Conservation (phyloP, 83 land plant species). For the Thuja plicata region DNA sequence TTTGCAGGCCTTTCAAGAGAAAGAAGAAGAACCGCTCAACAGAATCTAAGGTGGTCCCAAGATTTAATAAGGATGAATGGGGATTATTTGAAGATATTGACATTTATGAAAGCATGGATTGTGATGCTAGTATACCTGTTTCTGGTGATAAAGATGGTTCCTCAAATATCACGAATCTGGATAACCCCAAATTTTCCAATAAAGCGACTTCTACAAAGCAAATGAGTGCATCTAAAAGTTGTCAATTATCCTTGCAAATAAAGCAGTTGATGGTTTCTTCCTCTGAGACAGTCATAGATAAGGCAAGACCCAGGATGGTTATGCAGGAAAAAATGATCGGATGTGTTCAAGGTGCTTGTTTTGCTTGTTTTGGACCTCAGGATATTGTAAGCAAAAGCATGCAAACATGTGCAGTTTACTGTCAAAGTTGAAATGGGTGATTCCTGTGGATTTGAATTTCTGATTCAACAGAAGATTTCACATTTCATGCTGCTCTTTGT, state of each 20-base stretch:
- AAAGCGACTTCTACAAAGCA: background rate
- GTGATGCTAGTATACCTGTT: background rate
- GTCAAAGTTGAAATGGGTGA: background rate
- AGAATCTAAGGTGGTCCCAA: background rate
- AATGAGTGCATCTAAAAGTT: background rate
- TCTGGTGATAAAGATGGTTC: slow-evolving; percentile 6
- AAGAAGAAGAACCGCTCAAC: slow-evolving; percentile 7
- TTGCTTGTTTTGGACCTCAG: slow-evolving; percentile 17
- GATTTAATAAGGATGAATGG: slow-evolving; percentile 9
- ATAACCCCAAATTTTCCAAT: background rate
- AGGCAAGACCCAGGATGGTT: background rate
- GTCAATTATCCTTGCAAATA: background rate
- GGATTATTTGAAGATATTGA: slow-evolving; percentile 15
- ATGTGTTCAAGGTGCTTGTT: slow-evolving; percentile 10
- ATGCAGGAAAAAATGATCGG: slow-evolving; percentile 10
- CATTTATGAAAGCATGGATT: slow-evolving; percentile 11
- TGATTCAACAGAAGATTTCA: background rate
- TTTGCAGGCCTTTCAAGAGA: slow-evolving; percentile 17
- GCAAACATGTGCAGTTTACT: background rate
- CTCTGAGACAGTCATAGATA: background rate
- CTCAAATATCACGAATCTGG: background rate
- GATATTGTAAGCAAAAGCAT: slow-evolving; percentile 5
- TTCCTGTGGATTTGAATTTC: background rate
- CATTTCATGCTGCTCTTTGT: background rate
- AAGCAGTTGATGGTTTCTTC: slow-evolving; percentile 6